Percentiles rank a stretch among this genome's conserved stretches.
phyloP scores from a whole-genome alignment of 1,284 basidiomycete genomes.

The Volvariella volvacea region DNA sequence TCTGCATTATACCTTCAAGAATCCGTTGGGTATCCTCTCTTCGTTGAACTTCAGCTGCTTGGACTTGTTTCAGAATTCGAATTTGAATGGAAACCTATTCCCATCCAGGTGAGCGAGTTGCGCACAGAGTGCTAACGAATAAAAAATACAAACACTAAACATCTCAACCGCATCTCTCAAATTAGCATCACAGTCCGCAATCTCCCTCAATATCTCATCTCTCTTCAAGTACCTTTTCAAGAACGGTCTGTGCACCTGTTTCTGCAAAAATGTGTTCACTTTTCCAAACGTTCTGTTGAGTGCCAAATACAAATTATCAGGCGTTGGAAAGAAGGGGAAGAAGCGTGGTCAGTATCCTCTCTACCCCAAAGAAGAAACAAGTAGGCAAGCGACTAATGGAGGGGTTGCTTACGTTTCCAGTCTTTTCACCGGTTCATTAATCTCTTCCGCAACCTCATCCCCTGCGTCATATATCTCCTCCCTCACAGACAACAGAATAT shows the following conservation, averaged over 20 bases:
- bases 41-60: slow-evolving; percentile 28
- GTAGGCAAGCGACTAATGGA: too few species aligned
- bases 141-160: slow-evolving; percentile 43
- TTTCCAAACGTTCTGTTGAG: slow-evolving; percentile 37
- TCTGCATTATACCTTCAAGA: slow-evolving; percentile 16
- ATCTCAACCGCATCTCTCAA: slow-evolving; percentile 45
- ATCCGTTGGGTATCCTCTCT: slow-evolving; percentile 22
- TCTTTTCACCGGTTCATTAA: slow-evolving; percentile 25
- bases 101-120: slow-evolving; percentile 5
- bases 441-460: slow-evolving; percentile 25
- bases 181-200: slow-evolving; percentile 39
- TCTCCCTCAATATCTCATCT: slow-evolving; percentile 58
- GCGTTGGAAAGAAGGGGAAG: too few species aligned
- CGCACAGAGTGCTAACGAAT: slow-evolving; percentile 3
- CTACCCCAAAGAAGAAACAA: too few species aligned
- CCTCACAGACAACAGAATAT: slow-evolving; percentile 34
- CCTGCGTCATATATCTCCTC: slow-evolving; percentile 36
- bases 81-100: slow-evolving; percentile 49
- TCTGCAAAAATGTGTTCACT: slow-evolving; percentile 48
- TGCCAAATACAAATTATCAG: too few species aligned
- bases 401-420: slow-evolving; percentile 40
- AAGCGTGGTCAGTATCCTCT: too few species aligned
- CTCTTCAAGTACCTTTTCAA: slow-evolving; percentile 74
- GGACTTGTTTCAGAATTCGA: slow-evolving; percentile 50
- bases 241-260: slow-evolving; percentile 62